phyloP scores from a whole-genome alignment of 1,139 yeast genomes.

The Yamadazyma jaroonii region DNA sequence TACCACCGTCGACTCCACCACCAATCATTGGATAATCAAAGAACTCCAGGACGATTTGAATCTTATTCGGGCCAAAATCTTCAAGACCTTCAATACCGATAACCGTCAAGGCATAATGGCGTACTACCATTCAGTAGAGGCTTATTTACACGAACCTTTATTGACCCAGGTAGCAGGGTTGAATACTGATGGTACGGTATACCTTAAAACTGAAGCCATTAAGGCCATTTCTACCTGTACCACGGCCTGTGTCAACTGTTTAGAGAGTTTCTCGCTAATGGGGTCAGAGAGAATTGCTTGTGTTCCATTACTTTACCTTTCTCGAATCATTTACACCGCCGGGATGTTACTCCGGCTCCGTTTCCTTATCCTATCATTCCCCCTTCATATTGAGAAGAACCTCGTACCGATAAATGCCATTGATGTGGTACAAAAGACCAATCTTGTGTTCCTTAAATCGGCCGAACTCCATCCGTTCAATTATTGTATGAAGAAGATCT shows the following conservation, averaged over 20 bases:
- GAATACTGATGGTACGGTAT: constrained; percentile 15
- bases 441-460: constrained; percentile 36
- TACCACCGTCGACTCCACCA: constrained; percentile 21
- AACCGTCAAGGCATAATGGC: constrained; percentile 32
- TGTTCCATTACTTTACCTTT: constrained; percentile 60
- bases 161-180: constrained; percentile 29
- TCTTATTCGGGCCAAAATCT: constrained; percentile 33
- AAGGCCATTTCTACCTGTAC: constrained; percentile 51
- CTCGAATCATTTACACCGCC: constrained; percentile 66
- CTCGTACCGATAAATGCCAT: constrained; percentile 52
- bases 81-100: constrained; percentile 29
- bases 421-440: constrained; percentile 39
- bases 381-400: constrained; percentile 47
- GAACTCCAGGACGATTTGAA: constrained; percentile 45
- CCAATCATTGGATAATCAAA: constrained; percentile 30
- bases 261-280: constrained; percentile 47
- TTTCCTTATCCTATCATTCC: constrained; percentile 52
- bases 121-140: constrained; percentile 65
- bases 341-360: constrained; percentile 64
- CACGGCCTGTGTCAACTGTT: constrained; percentile 50
- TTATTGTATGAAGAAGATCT: constrained; percentile 49
- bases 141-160: constrained; percentile 66
- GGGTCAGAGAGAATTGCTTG: constrained; percentile 45
- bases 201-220: constrained; percentile 26
- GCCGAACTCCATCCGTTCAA: constrained; percentile 42